These are phyloP conservation scores for Auricularia auricula-judae DNA, from an alignment of 768 basidiomycete species.

Conservation along the genomic window DNA sequence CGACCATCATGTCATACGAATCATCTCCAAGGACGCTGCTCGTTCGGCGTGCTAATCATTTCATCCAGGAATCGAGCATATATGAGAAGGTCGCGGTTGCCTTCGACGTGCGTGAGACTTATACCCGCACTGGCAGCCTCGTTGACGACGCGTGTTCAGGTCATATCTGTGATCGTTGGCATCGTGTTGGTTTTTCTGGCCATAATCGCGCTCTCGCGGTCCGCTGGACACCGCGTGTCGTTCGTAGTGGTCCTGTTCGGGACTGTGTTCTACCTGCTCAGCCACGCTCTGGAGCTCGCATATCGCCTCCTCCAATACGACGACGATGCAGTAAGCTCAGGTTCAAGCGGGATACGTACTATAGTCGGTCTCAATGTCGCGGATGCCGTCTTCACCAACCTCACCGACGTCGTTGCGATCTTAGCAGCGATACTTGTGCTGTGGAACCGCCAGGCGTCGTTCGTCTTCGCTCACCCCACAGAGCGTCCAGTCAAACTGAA, in stretches of 20 bases:
- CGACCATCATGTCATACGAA: no score
- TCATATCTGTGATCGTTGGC: neutral
- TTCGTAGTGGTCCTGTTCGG: neutral
- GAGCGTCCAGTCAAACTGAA: neutral
- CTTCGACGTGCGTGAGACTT: no score
- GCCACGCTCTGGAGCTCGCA: neutral
- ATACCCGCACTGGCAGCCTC: no score
- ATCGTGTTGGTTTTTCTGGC: neutral
- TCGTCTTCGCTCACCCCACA: neutral
- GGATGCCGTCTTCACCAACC: neutral
- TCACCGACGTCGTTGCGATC: neutral
- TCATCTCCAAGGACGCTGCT: no score
- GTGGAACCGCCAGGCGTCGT: neutral
- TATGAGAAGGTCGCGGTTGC: neutral
- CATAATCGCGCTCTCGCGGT: neutral
- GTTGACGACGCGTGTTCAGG: no score
- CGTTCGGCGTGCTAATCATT: no score
- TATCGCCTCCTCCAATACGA: neutral
- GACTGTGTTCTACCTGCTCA: neutral
- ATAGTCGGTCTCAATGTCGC: neutral
- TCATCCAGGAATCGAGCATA: no score
- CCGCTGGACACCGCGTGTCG: neutral
- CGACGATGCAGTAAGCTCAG: neutral
- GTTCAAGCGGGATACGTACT: neutral
- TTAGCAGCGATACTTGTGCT: neutral